phyloP scores from a whole-genome alignment of 345 rosid species.

The Barbarea vulgaris region DNA sequence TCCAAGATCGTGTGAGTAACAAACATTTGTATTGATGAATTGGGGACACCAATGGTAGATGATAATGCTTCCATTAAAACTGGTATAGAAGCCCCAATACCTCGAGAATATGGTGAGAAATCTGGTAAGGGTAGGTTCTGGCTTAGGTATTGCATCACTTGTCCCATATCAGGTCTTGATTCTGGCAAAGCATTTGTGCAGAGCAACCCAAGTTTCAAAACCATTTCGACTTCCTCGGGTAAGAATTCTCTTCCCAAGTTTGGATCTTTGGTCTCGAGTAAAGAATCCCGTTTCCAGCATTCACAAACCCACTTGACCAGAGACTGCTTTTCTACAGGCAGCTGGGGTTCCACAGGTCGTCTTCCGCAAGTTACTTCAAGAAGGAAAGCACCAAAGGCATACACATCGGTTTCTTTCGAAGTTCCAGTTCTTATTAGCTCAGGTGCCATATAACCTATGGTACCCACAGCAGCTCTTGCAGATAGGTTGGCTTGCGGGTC shows the following conservation, averaged over 20 bases:
- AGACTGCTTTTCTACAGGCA: background rate
- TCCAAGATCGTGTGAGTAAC: background rate
- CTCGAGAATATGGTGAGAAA: background rate
- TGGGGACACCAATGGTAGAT: background rate
- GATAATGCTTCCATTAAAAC: background rate
- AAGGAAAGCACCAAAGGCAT: constrained; percentile 18
- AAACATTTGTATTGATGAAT: background rate
- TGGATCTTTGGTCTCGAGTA: constrained; percentile 37
- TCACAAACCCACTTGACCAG: constrained; percentile 34
- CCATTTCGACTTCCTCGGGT: background rate
- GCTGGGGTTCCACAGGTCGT: constrained; percentile 31
- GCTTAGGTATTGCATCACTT: constrained; percentile 10
- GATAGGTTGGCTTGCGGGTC: constrained; percentile 35
- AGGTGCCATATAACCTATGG: constrained; percentile 50
- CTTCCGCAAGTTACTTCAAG: constrained; percentile 7
- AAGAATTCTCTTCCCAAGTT: constrained; percentile 10
- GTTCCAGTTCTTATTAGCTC: constrained; percentile 46
- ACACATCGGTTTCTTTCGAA: constrained; percentile 39
- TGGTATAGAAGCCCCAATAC: background rate
- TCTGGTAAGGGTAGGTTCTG: background rate
- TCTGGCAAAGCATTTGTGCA: constrained; percentile 9
- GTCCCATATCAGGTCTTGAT: constrained; percentile 10
- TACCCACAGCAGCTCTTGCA: constrained; percentile 45
- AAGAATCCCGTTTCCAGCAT: constrained; percentile 27
- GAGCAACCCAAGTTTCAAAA: constrained; percentile 20